Conservation (phyloP, 2,329 filamentous ascomycete species). For the Paracamarosporium sp. region DNA sequence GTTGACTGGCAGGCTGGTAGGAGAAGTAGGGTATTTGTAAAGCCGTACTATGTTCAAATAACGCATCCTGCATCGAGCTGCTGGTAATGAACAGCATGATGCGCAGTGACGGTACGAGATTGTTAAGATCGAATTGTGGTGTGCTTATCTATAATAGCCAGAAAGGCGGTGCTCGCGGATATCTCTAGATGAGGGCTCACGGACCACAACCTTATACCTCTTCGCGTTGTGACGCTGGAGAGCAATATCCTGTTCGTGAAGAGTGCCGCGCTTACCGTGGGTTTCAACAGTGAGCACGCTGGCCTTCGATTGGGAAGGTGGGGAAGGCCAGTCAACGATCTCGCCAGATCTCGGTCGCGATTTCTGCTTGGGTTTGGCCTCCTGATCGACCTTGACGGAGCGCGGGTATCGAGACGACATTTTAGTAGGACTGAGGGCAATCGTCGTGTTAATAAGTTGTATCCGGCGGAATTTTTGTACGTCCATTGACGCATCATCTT, state of each 20-base stretch:
- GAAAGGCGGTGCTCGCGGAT: slow-evolving; percentile 45
- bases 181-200: slow-evolving; percentile 47
- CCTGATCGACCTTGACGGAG: slow-evolving; percentile 43
- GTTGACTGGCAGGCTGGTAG: too few relatives aligned
- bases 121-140: too few relatives aligned
- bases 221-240: slow-evolving; percentile 43
- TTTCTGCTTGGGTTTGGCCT: slow-evolving; percentile 34
- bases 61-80: too few relatives aligned
- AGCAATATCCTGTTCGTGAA: slow-evolving; percentile 49
- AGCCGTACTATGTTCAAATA: too few relatives aligned
- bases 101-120: too few relatives aligned
- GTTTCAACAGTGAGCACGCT: slow-evolving; percentile 40
- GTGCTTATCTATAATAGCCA: slow-evolving; percentile 47
- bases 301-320: slow-evolving; percentile 18
- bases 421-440: too few relatives aligned
- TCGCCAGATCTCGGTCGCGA: slow-evolving; percentile 43
- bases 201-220: slow-evolving; percentile 50
- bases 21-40: too few relatives aligned
- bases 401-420: too few relatives aligned
- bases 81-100: too few relatives aligned
- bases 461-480: too few relatives aligned
- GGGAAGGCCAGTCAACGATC: slow-evolving; percentile 46
- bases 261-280: slow-evolving; percentile 48
- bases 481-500: too few relatives aligned
- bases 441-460: too few relatives aligned